Base-by-base conservation (phyloP, 495 filamentous ascomycete genomes). In the Cercophora sp. region DNA sequence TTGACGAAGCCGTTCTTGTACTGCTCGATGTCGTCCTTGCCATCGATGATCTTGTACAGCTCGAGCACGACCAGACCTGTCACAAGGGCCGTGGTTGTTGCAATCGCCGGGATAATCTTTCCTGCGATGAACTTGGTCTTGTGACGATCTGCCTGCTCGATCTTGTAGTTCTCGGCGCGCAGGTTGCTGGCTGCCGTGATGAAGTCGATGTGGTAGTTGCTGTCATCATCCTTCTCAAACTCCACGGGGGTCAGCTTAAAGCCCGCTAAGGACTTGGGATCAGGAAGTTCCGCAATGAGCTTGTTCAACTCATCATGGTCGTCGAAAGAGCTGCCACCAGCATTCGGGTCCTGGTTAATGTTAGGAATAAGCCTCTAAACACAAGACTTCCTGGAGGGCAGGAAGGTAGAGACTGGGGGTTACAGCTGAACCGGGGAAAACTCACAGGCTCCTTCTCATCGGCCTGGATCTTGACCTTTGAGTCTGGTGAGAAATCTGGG, bases 1-100 rank as follows among this genome's bases (percentile, higher is more conserved):
- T 99, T 99, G 67, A 97, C 73, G 66, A 99, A 99, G 20, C 94
- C 94, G 70, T 99, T 99, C 80, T 97, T 97, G 80, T 92, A 99
- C 61, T 96, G 88, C 69, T 96, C 92, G 58, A 96, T 86, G 57
- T 97, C 88, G 13, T 74, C 79, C 75, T 99, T 96, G 59, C 91
- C 93, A 67, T 96, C 94, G 34, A 97, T 76, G 58, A 99, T 81
- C 82, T 99, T 99, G 83, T 87, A 96, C 24, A 97, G 75, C 75
- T 99, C 94, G 31, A 97, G 74, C 43, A 91, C 78, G 37, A 97
- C 91, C 26, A 99, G 77, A 47, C 94, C 94, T 2, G 94, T 97
- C 32, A 96, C 91, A 19, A 99, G 76, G 9, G 94, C 91, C 16
- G 94, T 99, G 10, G 94, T 96, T 11, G 93, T 98, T 48, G 91